Evolutionary conservation across 192 early-diverging fungal species (phyloP), one percentile per base, ranked within the genome.

Genomic region (Rhizophagus sp.): DNA sequence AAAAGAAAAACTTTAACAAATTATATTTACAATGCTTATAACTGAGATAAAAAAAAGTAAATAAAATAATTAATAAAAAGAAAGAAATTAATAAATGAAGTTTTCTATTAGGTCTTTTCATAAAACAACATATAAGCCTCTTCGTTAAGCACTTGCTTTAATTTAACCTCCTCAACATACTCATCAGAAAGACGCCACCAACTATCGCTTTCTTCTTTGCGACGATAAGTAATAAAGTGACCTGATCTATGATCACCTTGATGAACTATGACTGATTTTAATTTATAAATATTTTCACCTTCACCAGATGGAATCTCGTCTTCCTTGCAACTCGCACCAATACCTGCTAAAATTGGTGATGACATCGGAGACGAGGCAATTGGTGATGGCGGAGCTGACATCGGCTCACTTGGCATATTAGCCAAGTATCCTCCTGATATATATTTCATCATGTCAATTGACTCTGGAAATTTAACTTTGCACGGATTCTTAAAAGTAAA

Each of bases 151-250:
- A 95, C 94, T 66, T 86, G 82, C 4, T 89, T 79, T 57, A 93
- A 82, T 34, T 89, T 83, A 3, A 92, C 94, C 67, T 91, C 88
- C 69, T 91, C 87, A 15, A 95, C 90, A 67, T 90, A 83, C 73
- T 94, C 92, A 73, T 95, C 94, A 11, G 91, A 93, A 34, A 92
- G 87, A 71, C 88, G 83, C 85, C 93, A 95, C 88, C 91, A 95
- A 65, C 87, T 85, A n/a, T 64, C 82, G 15, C 44, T 68, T 11
- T 62, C 79, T 15, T 78, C 73, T n/a, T 92, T 89, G 4, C 91
- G 83, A 27, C 97, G 89, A 82, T 96, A 97, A 0, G 95, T 93
- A 36, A 94, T 89, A 88, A 95, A 99, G 76, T 99, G 97, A 9
- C 97, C 97, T 3, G 89, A 92, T 57, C 97, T 88, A 83, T 99